Evolutionary conservation across 768 basidiomycete species (phyloP).

Genomic region (Lentinula boryana): DNA sequence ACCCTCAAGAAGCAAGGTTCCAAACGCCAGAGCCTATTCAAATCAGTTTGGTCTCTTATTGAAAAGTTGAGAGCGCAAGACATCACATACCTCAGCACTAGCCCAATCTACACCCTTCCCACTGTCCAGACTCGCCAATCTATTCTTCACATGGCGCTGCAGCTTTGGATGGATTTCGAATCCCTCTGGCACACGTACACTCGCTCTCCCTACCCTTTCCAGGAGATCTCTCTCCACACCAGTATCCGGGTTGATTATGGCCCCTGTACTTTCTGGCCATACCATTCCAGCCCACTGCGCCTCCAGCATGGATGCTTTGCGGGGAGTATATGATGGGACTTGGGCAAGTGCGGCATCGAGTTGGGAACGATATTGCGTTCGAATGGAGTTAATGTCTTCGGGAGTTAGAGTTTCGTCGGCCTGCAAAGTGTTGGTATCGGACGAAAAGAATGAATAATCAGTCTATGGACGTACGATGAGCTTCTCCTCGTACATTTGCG

Average conservation of each 20-base stretch:
- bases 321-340: conserved; percentile 40
- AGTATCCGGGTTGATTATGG: conserved; percentile 54
- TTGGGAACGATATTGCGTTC: conserved; percentile 50
- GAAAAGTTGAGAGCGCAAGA: not conserved
- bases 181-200: conserved; percentile 48
- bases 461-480: conserved; percentile 51
- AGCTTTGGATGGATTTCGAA: conserved; percentile 81
- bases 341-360: conserved; percentile 58
- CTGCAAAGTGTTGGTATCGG: conserved; percentile 18
- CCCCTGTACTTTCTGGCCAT: conserved; percentile 55
- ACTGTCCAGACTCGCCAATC: conserved; percentile 61
- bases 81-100: conserved; percentile 66
- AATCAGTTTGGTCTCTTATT: not conserved
- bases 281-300: conserved; percentile 66
- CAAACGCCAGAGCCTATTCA: conserved; percentile 76
- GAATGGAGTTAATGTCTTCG: conserved; percentile 42
- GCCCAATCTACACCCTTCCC: conserved; percentile 83
- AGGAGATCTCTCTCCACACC: conserved; percentile 55
- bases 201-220: conserved; percentile 56
- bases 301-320: conserved; percentile 46
- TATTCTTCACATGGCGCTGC: conserved; percentile 71
- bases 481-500: conserved; percentile 75
- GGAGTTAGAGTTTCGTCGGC: conserved; percentile 46
- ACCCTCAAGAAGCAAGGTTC: conserved; percentile 77
- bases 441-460: not conserved